Evolutionary conservation across 495 filamentous ascomycete species (phyloP).

Genomic region (Penicillium canariense): DNA sequence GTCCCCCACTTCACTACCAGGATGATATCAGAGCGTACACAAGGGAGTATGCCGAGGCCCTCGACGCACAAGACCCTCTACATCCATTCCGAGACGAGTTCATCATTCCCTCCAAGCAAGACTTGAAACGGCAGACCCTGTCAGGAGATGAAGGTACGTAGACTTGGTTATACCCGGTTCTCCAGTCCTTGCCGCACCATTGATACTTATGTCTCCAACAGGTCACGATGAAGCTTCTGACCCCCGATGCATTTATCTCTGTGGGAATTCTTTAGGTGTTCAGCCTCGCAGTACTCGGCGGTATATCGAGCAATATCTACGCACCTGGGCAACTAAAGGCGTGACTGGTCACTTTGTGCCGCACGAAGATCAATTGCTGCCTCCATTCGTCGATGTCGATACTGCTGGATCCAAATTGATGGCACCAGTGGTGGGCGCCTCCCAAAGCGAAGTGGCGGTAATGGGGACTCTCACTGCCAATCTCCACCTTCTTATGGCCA

Average conservation of each 20-base stretch:
- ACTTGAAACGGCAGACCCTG: conserved; percentile 67
- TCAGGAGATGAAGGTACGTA: conserved; percentile 37
- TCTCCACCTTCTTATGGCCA: conserved; percentile 84
- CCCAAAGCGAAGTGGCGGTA: conserved; percentile 75
- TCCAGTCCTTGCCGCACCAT: background rate
- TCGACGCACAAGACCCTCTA: conserved; percentile 72
- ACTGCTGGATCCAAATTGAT: conserved; percentile 67
- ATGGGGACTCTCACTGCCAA: conserved; percentile 95
- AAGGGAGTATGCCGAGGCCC: conserved; percentile 56
- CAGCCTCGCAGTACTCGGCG: conserved; percentile 72
- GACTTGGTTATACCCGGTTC: background rate
- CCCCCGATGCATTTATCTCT: conserved; percentile 73
- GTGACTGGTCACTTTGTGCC: conserved; percentile 89
- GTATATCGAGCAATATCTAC: conserved; percentile 74
- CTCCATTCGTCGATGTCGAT: conserved; percentile 80
- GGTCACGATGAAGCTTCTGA: conserved; percentile 37
- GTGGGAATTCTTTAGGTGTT: conserved; percentile 93
- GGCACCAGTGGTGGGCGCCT: conserved; percentile 83
- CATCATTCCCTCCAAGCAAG: conserved; percentile 75
- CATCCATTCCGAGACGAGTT: conserved; percentile 71
- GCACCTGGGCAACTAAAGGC: conserved; percentile 88
- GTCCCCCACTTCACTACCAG: conserved; percentile 33
- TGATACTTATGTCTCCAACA: conserved; percentile 4
- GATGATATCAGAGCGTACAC: conserved; percentile 42
- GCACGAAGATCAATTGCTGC: conserved; percentile 70